Evolutionary conservation across 2,329 filamentous ascomycete species (phyloP).

Genomic region (Fusarium sp.): DNA sequence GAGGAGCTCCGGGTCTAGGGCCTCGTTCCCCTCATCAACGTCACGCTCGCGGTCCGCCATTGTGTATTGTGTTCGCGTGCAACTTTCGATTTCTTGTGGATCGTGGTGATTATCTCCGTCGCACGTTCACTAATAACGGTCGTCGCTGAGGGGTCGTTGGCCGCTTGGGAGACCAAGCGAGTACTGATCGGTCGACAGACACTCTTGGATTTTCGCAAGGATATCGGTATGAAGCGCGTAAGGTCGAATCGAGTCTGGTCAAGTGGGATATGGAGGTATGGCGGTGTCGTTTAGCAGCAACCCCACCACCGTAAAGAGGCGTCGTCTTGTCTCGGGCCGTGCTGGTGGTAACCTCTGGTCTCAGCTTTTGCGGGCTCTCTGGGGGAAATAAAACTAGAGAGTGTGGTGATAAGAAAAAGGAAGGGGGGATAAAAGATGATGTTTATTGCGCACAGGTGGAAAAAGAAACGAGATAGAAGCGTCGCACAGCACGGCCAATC

Average conservation of each 20-base stretch:
- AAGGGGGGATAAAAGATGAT: slow-evolving; percentile 6
- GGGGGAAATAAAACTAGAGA: slow-evolving; percentile 1
- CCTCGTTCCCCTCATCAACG: slow-evolving; percentile 61
- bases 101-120: slow-evolving; percentile 6
- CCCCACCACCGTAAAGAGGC: slow-evolving; percentile 39
- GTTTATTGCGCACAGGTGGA: slow-evolving; percentile 17
- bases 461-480: slow-evolving; percentile 13
- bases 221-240: slow-evolving; percentile 3
- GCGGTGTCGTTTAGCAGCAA: slow-evolving; percentile 40
- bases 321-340: slow-evolving; percentile 29
- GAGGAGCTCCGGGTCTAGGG: slow-evolving; percentile 83
- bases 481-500: slow-evolving; percentile 35
- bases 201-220: neutral
- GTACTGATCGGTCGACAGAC: neutral
- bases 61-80: slow-evolving; percentile 26
- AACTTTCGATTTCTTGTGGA: slow-evolving; percentile 15
- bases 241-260: slow-evolving; percentile 13
- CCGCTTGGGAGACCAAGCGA: neutral
- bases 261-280: slow-evolving; percentile 28
- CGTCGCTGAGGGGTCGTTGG: neutral
- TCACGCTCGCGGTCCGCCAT: slow-evolving; percentile 64
- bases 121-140: slow-evolving; percentile 9
- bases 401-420: slow-evolving; percentile 9
- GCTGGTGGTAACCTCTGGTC: slow-evolving; percentile 15
- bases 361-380: neutral